Conservation (phyloP, 768 basidiomycete genomes). For the Auriscalpium orientale region DNA sequence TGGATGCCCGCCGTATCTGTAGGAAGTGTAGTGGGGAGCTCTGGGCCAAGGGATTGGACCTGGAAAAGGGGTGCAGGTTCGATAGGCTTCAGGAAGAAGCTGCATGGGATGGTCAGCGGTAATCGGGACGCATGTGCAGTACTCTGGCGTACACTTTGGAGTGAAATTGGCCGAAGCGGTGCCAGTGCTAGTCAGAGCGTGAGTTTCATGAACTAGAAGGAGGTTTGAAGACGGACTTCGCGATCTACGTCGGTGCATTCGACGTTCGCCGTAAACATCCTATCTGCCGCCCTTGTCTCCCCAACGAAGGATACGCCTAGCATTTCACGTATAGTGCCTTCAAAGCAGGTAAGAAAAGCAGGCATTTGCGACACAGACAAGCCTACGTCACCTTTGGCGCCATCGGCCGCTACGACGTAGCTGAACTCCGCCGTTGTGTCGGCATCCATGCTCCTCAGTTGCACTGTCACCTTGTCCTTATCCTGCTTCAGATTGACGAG, state of each 20-base stretch:
- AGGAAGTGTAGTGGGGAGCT: slow-evolving; percentile 1
- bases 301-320: slow-evolving; percentile 37
- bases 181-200: slow-evolving; percentile 8
- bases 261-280: slow-evolving; percentile 30
- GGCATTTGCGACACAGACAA: not conserved
- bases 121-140: too few species aligned
- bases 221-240: slow-evolving; percentile 17
- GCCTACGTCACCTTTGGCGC: slow-evolving; percentile 23
- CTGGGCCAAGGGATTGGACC: slow-evolving; percentile 6
- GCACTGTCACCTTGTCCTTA: slow-evolving; percentile 23
- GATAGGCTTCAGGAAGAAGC: slow-evolving; percentile 6
- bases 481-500: slow-evolving; percentile 27
- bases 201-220: not conserved
- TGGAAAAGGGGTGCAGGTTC: slow-evolving; percentile 6
- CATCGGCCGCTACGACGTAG: slow-evolving; percentile 36
- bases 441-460: slow-evolving; percentile 19
- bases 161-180: slow-evolving; percentile 14
- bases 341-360: not conserved
- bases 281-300: slow-evolving; percentile 24
- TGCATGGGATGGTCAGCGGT: not conserved
- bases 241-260: slow-evolving; percentile 25
- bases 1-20: slow-evolving; percentile 5
- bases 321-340: slow-evolving; percentile 31
- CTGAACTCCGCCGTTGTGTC: slow-evolving; percentile 23
- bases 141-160: slow-evolving; percentile 1